Evolutionary conservation across 2,329 filamentous ascomycete genomes (phyloP).

Genomic region (Colletotrichum zoysiae): DNA sequence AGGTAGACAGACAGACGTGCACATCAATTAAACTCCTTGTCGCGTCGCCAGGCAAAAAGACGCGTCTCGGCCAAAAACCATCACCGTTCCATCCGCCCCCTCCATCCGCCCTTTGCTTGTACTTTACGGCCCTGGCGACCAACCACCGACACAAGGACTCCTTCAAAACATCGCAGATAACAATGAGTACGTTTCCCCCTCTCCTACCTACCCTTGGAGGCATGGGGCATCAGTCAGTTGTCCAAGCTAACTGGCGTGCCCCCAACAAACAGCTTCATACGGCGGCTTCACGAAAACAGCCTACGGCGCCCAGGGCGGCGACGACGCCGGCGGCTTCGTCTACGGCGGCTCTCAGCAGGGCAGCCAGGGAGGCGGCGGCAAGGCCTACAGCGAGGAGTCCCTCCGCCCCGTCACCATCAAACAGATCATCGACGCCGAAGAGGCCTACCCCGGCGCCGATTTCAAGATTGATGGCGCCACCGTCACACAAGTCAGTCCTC

Average conservation of each 20-base stretch:
- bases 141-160: not conserved
- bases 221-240: too few species aligned
- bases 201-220: too few species aligned
- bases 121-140: not conserved
- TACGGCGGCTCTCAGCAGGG: slow-evolving; percentile 70
- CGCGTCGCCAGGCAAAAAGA: slow-evolving; percentile 37
- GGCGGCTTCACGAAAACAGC: slow-evolving; percentile 54
- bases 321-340: slow-evolving; percentile 73
- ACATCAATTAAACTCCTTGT: slow-evolving; percentile 38
- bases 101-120: not conserved
- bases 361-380: slow-evolving; percentile 62
- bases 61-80: slow-evolving; percentile 35
- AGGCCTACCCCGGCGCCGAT: slow-evolving; percentile 77
- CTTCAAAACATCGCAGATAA: not conserved
- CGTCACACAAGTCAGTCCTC: slow-evolving; percentile 72
- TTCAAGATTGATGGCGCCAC: slow-evolving; percentile 86
- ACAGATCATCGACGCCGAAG: slow-evolving; percentile 86
- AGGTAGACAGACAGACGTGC: not conserved
- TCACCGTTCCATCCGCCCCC: slow-evolving; percentile 42
- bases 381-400: slow-evolving; percentile 81
- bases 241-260: not conserved
- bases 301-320: slow-evolving; percentile 68
- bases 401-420: slow-evolving; percentile 96
- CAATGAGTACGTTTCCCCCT: slow-evolving; percentile 6
- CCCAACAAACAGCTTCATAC: slow-evolving; percentile 59